Evolutionary conservation across 129 eudicot species (phyloP).

Genomic region (Centella asiatica): DNA sequence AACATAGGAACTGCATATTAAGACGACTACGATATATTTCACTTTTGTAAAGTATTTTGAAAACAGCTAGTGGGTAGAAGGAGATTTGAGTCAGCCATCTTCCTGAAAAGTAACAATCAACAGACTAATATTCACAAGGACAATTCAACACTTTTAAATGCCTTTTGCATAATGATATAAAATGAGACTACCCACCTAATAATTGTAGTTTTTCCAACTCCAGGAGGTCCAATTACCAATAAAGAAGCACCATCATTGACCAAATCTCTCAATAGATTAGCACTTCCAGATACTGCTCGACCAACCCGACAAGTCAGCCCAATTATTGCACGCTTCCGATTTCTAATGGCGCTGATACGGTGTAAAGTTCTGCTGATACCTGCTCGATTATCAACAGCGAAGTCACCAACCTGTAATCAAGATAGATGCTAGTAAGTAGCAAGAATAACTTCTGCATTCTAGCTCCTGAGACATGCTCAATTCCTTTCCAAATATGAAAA

Average conservation of each 20-base stretch:
- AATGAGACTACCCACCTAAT: slow-evolving; percentile 45
- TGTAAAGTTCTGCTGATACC: slow-evolving; percentile 95
- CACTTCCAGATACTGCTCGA: slow-evolving; percentile 94
- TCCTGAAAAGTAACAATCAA: too few species aligned
- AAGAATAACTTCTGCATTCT: slow-evolving; percentile 3
- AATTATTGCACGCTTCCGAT: slow-evolving; percentile 72
- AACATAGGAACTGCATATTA: background rate
- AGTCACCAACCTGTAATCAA: slow-evolving; percentile 89
- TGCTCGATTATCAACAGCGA: slow-evolving; percentile 89
- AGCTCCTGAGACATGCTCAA: background rate
- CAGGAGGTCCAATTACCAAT: slow-evolving; percentile 95
- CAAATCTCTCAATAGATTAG: slow-evolving; percentile 71
- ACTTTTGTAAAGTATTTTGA: too few species aligned
- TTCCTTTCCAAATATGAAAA: too few species aligned
- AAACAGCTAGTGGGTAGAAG: too few species aligned
- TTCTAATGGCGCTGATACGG: slow-evolving; percentile 88
- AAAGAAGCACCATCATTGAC: slow-evolving; percentile 86
- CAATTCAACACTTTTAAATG: background rate
- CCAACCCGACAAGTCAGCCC: slow-evolving; percentile 98
- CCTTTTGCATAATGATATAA: background rate
- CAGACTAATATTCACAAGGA: background rate
- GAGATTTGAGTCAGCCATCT: too few species aligned
- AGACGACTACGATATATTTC: background rate
- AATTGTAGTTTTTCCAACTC: slow-evolving; percentile 92
- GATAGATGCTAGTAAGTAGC: slow-evolving; percentile 6